These are phyloP conservation scores for Taxillus chinensis DNA, from an alignment of 164 flowering plant species.

Conservation along the genomic window DNA sequence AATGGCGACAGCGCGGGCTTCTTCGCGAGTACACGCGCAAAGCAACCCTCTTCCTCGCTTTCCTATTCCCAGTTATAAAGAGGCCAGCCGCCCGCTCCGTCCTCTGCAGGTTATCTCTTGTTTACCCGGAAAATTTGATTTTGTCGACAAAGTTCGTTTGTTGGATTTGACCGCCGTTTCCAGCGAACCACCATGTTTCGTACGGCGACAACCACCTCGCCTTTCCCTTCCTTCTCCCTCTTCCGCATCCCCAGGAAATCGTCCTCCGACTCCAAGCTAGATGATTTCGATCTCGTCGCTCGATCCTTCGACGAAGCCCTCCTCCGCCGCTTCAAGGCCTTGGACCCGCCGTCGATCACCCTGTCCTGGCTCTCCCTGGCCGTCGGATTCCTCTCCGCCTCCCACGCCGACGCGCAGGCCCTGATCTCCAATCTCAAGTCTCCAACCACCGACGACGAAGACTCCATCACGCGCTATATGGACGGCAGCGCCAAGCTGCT, in stretches of 20 bases:
- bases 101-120: no score
- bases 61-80: no score
- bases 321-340: slow-evolving; percentile 17
- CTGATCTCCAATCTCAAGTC: slow-evolving; percentile 8
- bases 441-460: background rate
- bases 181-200: no score
- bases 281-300: slow-evolving; percentile 13
- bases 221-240: slow-evolving; percentile 4
- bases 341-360: slow-evolving; percentile 3
- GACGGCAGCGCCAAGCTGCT: slow-evolving; percentile 23
- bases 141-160: no score
- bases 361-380: slow-evolving; percentile 23
- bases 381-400: slow-evolving; percentile 18
- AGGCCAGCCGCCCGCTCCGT: no score
- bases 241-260: slow-evolving; percentile 7
- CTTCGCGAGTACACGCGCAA: no score
- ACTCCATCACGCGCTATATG: slow-evolving; percentile 10
- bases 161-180: no score
- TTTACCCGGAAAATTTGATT: no score
- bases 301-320: slow-evolving; percentile 22
- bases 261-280: slow-evolving; percentile 7
- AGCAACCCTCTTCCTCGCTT: no score
- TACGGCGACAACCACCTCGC: background rate
- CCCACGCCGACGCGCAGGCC: slow-evolving; percentile 20
- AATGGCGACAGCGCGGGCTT: no score